Base-by-base conservation (phyloP, 2,329 filamentous ascomycete genomes). In the Pestalotiopsis sp. region DNA sequence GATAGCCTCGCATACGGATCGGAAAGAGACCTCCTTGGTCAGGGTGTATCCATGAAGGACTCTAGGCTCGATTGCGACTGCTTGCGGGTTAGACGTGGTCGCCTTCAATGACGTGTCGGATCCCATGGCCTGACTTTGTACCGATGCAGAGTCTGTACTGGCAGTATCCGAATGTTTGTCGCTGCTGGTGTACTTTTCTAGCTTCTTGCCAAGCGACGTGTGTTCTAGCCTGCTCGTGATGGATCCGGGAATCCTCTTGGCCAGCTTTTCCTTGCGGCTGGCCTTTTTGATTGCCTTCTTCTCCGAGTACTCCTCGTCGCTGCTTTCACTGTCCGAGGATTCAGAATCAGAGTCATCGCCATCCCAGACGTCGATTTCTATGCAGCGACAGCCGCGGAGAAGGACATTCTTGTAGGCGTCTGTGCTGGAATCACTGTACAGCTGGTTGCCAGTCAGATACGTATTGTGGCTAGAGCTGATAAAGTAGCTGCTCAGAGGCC, bases 291-390 rank as follows among this genome's bases (percentile, higher is more conserved):
- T 84, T 72, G 86, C 87, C 66, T 83, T 82, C 68, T 84, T 84
- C 69, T 83, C 81, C 60, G 76, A 72, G 6, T 76, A 71, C 63
- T 75, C 91, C 20, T 89, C 81, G 60, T 80, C 81, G 66, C 78
- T 82, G 65, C 79, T 92, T 85, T 78, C 91, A 84, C 66, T 86
- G 84, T 75, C 92, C 85, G 74, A 89, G 86, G 78, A 92, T 85
- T 79, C 89, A 76, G 82, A 92, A 86, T 78, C 92, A 75, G 75
- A 94, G 74, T 94, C 91, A 67, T 92, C 89, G 56, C 94, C 94
- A 77, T 98, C 93, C 94, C 94, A 98, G 74, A 96, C 97, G 75
- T 98, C 94, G 69, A 98, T 93, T 81, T 98, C 94, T 68, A 98
- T 91, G 79, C 94, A 98, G 20, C 94, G 91, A 74, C 94, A 97